Evolutionary conservation across 345 rosid genomes (phyloP).

Genomic region (Ceriops zippeliana): DNA sequence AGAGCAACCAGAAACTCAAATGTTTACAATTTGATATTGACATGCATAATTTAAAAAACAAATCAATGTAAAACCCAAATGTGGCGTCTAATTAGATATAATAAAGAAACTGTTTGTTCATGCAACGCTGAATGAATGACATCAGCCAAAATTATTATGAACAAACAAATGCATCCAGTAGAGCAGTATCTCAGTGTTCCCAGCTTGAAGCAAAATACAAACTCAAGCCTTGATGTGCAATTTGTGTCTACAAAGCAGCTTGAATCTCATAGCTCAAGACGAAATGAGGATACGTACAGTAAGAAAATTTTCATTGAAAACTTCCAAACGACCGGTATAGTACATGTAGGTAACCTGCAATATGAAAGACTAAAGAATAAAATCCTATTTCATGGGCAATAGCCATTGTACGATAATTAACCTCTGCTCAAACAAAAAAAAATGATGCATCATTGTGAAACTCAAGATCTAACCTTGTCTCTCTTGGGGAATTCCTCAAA

Average conservation of each 20-base stretch:
- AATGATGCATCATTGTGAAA: background rate
- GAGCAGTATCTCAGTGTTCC: no score
- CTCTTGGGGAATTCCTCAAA: slow-evolving; percentile 93
- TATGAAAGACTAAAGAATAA: slow-evolving; percentile 13
- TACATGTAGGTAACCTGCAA: slow-evolving; percentile 96
- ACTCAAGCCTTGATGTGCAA: background rate
- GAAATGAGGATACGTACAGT: slow-evolving; percentile 54
- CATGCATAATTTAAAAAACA: background rate
- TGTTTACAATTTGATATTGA: background rate
- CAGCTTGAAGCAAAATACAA: background rate
- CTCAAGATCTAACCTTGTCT: slow-evolving; percentile 55
- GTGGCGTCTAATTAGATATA: background rate
- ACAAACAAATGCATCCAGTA: background rate
- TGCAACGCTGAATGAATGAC: background rate
- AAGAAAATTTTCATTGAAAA: slow-evolving; percentile 89
- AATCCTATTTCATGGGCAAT: background rate
- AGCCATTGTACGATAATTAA: background rate
- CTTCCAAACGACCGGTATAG: slow-evolving; percentile 97
- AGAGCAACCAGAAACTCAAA: background rate
- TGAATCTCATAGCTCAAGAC: background rate
- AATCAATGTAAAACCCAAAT: background rate
- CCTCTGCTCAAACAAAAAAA: background rate
- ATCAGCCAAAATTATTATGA: background rate
- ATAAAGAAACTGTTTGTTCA: background rate
- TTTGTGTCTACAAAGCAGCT: background rate